Evolutionary conservation across 352 stramenopile species (phyloP), one percentile per base, ranked within the genome.

Genomic region (Globisporangium cylindrosporum): DNA sequence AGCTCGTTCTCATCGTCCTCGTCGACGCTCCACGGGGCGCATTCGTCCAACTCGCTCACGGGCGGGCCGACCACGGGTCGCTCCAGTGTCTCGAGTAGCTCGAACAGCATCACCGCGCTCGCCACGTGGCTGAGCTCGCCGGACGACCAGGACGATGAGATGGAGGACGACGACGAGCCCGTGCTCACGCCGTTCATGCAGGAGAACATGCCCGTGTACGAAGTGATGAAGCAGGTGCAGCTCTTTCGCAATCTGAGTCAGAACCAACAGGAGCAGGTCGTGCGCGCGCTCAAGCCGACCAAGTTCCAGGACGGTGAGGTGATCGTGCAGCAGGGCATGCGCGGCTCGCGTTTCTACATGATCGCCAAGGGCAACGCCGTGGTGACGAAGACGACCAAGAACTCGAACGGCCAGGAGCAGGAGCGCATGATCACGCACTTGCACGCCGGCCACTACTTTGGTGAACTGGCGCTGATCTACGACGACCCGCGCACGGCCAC

Each of bases 381-480:
- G 18, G 78, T 97, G 27, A 94, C 86, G 18, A 95, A 97, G 76
- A 88, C 78, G 1, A 79, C 86, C 5, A 77, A 73, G 46, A 29
- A 25, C 7, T 70, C 62, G 43, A 66, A 76, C 25, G 73, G 68
- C 29, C 70, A 82, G 8, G 81, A 86, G 1, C 79, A 90, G 59
- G 88, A 96, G 38, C 84, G 86, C 29, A 94, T 96, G 88, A 77
- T 97, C 41, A 97, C 90, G 57, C 85, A 96, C 68, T 60, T 97
- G 58, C 85, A 96, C 62, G 88, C 88, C n/a, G 91, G 93, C 3
- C 89, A 95, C 62, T 98, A 97, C 77, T 98, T 98, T 74, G 94
- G 94, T 10, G 94, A 98, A 71, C 74, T 95, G 12, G 91, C 94
- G 4, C 77, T 98, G 27, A 95, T 98, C 63, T 94, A 97, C 67